A percentile compares a stretch with the other conserved stretches of the same genome.
phyloP scores from a whole-genome alignment of 2,329 filamentous ascomycete genomes.

The Fusarium sp. region DNA sequence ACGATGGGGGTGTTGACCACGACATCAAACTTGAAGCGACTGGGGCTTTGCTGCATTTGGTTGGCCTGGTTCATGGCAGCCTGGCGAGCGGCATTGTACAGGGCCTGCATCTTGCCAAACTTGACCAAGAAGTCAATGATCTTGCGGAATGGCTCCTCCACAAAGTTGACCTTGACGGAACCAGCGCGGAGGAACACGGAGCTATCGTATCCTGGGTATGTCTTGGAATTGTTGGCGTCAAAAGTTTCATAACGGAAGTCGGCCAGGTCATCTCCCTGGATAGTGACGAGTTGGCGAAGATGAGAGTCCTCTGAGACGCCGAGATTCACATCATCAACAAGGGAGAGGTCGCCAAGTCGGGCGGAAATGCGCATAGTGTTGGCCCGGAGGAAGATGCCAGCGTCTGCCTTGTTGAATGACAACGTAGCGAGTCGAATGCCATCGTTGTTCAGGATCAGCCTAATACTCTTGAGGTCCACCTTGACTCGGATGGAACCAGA shows the following conservation, averaged over 20 bases:
- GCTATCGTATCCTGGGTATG: constrained; percentile 94
- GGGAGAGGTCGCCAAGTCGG: constrained; percentile 85
- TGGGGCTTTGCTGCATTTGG: constrained; percentile 90
- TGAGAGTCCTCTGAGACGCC: constrained; percentile 85
- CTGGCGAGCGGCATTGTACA: constrained; percentile 96
- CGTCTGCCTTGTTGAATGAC: constrained; percentile 91
- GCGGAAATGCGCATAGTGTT: constrained; percentile 90
- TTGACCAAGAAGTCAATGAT: constrained; percentile 98
- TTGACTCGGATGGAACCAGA: constrained; percentile 90
- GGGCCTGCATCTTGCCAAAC: constrained; percentile 99
- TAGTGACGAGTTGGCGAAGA: constrained; percentile 88
- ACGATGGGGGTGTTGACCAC: constrained; percentile 95
- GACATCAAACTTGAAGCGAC: constrained; percentile 93
- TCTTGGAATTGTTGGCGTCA: constrained; percentile 74
- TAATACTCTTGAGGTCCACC: constrained; percentile 91
- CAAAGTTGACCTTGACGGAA: constrained; percentile 95
- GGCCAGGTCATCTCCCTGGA: constrained; percentile 93
- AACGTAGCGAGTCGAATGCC: constrained; percentile 93
- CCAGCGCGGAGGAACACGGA: constrained; percentile 91
- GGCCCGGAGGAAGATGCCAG: constrained; percentile 88
- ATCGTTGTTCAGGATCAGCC: constrained; percentile 96
- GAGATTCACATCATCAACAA: constrained; percentile 94
- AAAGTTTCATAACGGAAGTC: constrained; percentile 99
- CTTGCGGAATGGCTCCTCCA: constrained; percentile 97
- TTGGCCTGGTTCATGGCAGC: constrained; percentile 94